Evolutionary conservation across 306 rosid species (phyloP), one percentile per base, ranked within the genome.

Genomic region (Rosa rugosa): DNA sequence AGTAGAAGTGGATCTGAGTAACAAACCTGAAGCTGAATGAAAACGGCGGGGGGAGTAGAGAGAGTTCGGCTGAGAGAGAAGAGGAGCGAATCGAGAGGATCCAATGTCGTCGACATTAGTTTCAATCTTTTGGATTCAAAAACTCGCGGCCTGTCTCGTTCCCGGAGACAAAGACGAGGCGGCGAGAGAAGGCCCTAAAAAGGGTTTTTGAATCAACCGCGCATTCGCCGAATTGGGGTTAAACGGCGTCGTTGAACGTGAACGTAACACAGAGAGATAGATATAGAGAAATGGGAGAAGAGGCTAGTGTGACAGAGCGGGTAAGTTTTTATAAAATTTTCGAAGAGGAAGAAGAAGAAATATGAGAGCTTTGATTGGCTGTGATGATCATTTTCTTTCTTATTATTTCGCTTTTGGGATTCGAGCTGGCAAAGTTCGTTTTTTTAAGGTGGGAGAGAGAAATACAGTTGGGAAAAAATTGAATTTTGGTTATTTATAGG

Each of bases 1-100:
- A 54, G 63, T 13, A 57, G 10, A 57, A 9, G 14, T 50, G 3
- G 22, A 5, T 42, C 65, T 50, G 51, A 60, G 9, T 47, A 34
- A 34, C 54, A 64, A 81, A 95, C 99, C 99, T 95, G 99, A 76
- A 86, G 84, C 93, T 91, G 99, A 81, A 89, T 0, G 76, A 90
- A 93, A 67, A 92, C 66, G 13, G 90, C 93, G 1, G 86, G 9
- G 10, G 97, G 97, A 71, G 83, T 72, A 56, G 86, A 85, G 13
- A 90, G 80, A 1, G 75, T 14, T 44, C 56, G 75, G 90, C 87
- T 77, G 73, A 91, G 91, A 82, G 87, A 88, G 88, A 95, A 90
- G 86, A 95, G 90, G 66, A 87, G 75, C 73, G 81, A 83, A 93
- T 95, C 99, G 41, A 91, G 34, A 78, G 89, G 84, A 62, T 90